Base-by-base conservation (phyloP, 768 basidiomycete genomes). In the Rhizopogon salebrosus region DNA sequence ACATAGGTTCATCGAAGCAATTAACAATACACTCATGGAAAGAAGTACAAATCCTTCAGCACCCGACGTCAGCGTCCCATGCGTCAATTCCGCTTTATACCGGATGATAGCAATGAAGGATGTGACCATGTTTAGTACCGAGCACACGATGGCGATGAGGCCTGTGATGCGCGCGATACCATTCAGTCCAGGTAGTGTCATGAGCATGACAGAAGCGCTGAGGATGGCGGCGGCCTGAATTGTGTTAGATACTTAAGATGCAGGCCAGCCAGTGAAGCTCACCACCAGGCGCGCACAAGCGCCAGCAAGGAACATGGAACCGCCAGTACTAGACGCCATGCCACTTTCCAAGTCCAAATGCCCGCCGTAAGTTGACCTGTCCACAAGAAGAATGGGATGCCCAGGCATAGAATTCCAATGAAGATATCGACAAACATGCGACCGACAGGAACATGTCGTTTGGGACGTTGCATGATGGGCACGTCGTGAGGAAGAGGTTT, bases 201-300 rank as follows among this genome's bases (percentile, higher is more conserved):
- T 78, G 70, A 91, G 84, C 24, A 88, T 90, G 52, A 90, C 85
- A 37, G 89, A 87, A 29, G 88, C 85, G 59, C 90, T 90, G 53
- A 92, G 72, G 22, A 91, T 77, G 53, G 91, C 77, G 26, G 89
- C 89, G 60, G 89, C 87, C 89, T 92, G 65, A 43, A 54, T 36
- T 9, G 42, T 58, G 39, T 45, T 62, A 27, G 59, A 53, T 53
- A 27, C 11, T 27, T 29, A 29, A 18, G 6, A 27, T 6, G 6
- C 18, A 35, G n/a, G 36, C 24, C 7, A 23, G 36, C 39, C 54
- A 24, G 35, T 46, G 37, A 24, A 37, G 72, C 84, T 72, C 67
- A 85, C 85, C 62, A 83, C 76, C 10, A 87, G 66, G 54, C 81
- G 84, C 11, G 80, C 79, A 64, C 80, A 85, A 1, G 81, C 86